A percentile compares a stretch with the other conserved stretches of the same genome.
These are phyloP conservation scores for Aureobasidium sp. DNA, from an alignment of 2,329 filamentous ascomycete genomes.

Conservation along the genomic window DNA sequence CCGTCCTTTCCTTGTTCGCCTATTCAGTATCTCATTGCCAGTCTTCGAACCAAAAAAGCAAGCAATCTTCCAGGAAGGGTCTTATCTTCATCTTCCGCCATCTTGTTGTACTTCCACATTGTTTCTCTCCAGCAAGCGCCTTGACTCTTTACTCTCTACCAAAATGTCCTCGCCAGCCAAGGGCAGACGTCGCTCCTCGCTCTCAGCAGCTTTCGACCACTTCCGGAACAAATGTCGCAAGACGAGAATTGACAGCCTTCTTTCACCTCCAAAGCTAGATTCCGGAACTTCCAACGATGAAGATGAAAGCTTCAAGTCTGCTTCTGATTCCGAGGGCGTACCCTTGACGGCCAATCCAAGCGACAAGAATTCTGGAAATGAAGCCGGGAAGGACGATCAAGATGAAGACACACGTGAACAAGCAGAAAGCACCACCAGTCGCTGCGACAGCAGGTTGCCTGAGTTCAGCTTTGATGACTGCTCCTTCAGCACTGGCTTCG, in stretches of 20 bases:
- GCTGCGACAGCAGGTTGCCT: background rate
- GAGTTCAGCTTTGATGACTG: background rate
- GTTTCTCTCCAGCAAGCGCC: background rate
- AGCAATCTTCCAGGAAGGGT: too few relatives aligned
- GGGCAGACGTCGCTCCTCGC: background rate
- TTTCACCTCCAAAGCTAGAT: background rate
- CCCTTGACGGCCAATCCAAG: background rate
- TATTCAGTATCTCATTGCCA: too few relatives aligned
- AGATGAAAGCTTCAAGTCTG: background rate
- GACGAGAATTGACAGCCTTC: slow-evolving; percentile 4
- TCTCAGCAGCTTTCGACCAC: background rate
- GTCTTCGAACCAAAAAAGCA: background rate
- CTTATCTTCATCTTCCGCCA: too few relatives aligned
- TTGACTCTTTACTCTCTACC: background rate
- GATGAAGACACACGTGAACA: background rate
- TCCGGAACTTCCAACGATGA: background rate
- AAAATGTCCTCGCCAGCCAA: background rate
- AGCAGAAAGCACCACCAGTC: background rate
- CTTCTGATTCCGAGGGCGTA: background rate
- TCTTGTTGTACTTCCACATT: background rate
- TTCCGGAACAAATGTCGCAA: background rate
- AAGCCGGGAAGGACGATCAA: background rate
- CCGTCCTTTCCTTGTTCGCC: background rate
- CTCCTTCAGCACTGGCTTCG: background rate
- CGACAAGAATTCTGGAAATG: background rate